These are phyloP conservation scores for Kwoniella bestiolae DNA, from an alignment of 768 basidiomycete genomes.

Conservation along the genomic window DNA sequence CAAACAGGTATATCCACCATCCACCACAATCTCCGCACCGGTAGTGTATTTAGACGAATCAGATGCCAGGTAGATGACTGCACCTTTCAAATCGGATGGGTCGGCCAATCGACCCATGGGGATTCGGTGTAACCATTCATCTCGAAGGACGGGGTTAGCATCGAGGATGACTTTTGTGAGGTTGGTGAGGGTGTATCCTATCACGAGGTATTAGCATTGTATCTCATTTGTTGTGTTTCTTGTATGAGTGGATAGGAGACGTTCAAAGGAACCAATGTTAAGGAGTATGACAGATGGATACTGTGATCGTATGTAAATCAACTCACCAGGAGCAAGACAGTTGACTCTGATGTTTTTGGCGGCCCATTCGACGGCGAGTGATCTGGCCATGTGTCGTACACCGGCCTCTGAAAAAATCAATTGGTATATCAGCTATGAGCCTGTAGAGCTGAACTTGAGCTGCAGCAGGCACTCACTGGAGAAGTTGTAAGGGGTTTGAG, in stretches of 20 bases:
- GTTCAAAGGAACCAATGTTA: too few relatives aligned
- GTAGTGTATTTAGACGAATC: conserved; percentile 91
- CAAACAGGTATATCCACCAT: conserved; percentile 78
- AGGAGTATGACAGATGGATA: too few relatives aligned
- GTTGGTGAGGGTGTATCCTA: conserved; percentile 93
- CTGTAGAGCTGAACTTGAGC: neutral
- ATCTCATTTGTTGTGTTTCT: too few relatives aligned
- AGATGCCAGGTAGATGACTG: conserved; percentile 85
- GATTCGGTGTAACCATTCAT: conserved; percentile 54
- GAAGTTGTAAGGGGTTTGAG: conserved; percentile 93
- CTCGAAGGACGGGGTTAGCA: conserved; percentile 75
- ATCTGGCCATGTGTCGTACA: conserved; percentile 91
- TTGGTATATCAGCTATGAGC: neutral
- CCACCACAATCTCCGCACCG: conserved; percentile 68
- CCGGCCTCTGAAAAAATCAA: conserved; percentile 57
- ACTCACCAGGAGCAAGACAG: conserved; percentile 59
- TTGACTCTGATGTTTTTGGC: conserved; percentile 86
- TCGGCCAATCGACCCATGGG: conserved; percentile 68
- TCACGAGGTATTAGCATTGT: too few relatives aligned
- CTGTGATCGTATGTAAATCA: conserved; percentile 60
- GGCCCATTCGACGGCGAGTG: conserved; percentile 95
- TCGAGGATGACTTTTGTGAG: conserved; percentile 82
- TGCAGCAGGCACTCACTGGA: conserved; percentile 62
- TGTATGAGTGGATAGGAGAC: too few relatives aligned
- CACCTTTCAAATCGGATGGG: conserved; percentile 85